A percentile compares a stretch with the other conserved stretches of the same genome.
phyloP scores from a whole-genome alignment of 441 rosid genomes.

The Erodium texanum region DNA sequence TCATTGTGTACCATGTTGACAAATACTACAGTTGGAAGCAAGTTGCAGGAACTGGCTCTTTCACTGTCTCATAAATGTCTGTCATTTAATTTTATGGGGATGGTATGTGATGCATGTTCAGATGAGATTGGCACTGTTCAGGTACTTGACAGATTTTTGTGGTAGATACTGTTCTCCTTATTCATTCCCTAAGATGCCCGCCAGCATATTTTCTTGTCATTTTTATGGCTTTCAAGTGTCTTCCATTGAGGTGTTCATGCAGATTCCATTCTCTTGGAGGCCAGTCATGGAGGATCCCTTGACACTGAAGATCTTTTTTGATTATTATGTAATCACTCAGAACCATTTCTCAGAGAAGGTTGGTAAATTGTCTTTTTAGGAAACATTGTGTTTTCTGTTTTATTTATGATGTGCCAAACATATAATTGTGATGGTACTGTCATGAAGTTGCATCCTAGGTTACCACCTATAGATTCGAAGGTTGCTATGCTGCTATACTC shows the following conservation, averaged over 20 bases:
- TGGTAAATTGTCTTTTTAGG: neutral
- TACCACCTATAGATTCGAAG: neutral
- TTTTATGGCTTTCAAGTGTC: neutral
- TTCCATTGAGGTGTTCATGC: neutral
- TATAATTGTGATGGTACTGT: neutral
- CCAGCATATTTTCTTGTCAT: neutral
- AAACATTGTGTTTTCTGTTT: neutral
- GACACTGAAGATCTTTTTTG: conserved; percentile 23
- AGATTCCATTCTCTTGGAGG: conserved; percentile 25
- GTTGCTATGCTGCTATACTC: neutral
- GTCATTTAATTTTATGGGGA: conserved; percentile 28
- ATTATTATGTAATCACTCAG: conserved; percentile 19
- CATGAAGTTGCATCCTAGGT: neutral
- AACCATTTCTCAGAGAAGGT: conserved; percentile 24
- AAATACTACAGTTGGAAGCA: conserved; percentile 12
- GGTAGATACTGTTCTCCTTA: neutral
- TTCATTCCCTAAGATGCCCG: neutral
- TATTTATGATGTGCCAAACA: neutral
- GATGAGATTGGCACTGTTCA: conserved; percentile 25
- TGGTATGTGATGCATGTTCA: conserved; percentile 20
- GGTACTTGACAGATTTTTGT: conserved; percentile 9
- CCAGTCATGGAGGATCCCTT: conserved; percentile 21
- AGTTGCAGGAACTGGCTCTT: conserved; percentile 24
- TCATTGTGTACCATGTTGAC: neutral
- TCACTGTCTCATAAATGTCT: conserved; percentile 26